Conservation (phyloP, 768 basidiomycete genomes). For the Floccularia luteovirens region DNA sequence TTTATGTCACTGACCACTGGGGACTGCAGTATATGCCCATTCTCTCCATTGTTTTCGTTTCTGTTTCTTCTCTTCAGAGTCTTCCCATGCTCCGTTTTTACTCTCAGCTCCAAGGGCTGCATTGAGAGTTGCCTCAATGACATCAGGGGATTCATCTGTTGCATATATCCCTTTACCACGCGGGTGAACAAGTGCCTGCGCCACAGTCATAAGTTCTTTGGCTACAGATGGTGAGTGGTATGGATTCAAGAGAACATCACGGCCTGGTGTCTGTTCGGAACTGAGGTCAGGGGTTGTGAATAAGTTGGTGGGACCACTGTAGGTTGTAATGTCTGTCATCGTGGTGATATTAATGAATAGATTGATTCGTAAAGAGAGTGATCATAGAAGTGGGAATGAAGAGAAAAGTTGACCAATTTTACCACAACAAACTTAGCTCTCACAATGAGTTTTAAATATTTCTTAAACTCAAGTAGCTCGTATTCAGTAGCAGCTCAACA, state of each 20-base stretch:
- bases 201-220: conserved; percentile 32
- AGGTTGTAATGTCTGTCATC: conserved; percentile 15
- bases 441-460: no score
- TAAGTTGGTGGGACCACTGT: conserved; percentile 18
- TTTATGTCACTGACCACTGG: conserved; percentile 23
- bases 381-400: background rate
- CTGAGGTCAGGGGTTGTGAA: conserved; percentile 19
- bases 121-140: conserved; percentile 28
- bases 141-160: conserved; percentile 43
- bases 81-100: conserved; percentile 17
- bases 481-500: no score
- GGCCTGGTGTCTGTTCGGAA: conserved; percentile 6
- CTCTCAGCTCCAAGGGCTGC: conserved; percentile 21
- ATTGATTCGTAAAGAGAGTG: background rate
- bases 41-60: conserved; percentile 35
- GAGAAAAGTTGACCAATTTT: background rate
- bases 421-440: background rate
- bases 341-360: background rate
- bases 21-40: conserved; percentile 31
- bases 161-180: conserved; percentile 47
- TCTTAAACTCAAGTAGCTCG: no score
- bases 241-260: conserved; percentile 26
- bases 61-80: conserved; percentile 28
- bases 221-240: conserved; percentile 32
- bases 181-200: conserved; percentile 35